Base-by-base conservation (phyloP, 208 protist genomes). In the Crithidia bombi region DNA sequence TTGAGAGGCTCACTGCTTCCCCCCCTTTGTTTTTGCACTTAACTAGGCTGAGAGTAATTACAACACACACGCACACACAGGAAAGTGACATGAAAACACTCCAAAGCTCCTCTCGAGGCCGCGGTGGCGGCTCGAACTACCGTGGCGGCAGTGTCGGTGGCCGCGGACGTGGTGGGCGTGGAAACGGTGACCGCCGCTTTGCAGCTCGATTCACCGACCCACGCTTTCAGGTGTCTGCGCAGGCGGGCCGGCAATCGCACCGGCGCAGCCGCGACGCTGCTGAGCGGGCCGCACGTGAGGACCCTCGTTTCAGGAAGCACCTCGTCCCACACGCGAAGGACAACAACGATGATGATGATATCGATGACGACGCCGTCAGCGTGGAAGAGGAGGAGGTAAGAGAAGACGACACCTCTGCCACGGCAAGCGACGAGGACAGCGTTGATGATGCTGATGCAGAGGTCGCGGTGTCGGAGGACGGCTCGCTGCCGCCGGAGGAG, bases 171-270 rank as follows among this genome's bases (percentile, higher is more conserved):
- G 44, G 80, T 25, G 44, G 83, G 0, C 73, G 82, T 38, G 73
- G 70, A 15, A 59, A 43, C 10, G 67, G 26, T 12, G 92, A 97
- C 44, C 52, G 73, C 33, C 85, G 92, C 25, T 97, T 97, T 41
- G 74, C 78, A 49, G 79, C 92, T 0, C 89, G 92, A 66, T 94
- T 93, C 78, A 97, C 88, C 5, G 92, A 97, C 59, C 87, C 92
- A 5, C 89, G 92, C 33, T 97, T 97, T 70, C 73, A 85, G 52
- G 52, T 91, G n/a, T 76, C 92, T 4, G 52, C 74, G 12, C 70
- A 65, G 33, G 58, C 69, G 14, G 28, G 23, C 0, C 73, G 65
- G 0, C 63, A 72, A 25, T 21, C 62, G 3, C 41, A 55, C 44
- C 38, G 38, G 0, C 43, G 41, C 26, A 10, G 46, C 1, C 61